Evolutionary conservation across 2,329 filamentous ascomycete species (phyloP), one percentile per base, ranked within the genome.

Genomic region (Colletotrichum australisinense): DNA sequence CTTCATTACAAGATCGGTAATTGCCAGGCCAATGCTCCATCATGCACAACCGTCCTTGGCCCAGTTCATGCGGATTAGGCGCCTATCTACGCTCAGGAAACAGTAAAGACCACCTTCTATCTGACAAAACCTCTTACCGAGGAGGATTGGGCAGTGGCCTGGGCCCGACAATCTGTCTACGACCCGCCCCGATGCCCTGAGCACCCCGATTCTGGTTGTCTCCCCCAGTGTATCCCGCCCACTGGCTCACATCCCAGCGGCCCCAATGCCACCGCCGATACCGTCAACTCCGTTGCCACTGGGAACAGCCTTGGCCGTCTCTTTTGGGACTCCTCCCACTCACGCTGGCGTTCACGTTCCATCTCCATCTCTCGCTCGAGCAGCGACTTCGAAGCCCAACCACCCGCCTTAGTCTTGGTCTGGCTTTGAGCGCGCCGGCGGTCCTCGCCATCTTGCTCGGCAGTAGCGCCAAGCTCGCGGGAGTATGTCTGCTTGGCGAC

Each of bases 311-410:
- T 87, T 87, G 26, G 90, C 88, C 22, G 90, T 89, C 76, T 89
- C 90, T 78, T 90, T 82, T 96, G 94, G 1, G 90, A 86, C 75
- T 93, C 90, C 81, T 97, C 94, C 94, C 94, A 95, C 80, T 95
- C 93, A 69, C 87, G 88, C 83, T 95, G 93, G 16, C 93, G 87
- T 83, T 94, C 90, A 9, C 93, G 87, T 82, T 95, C 93, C 80
- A 93, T 86, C 81, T 95, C 93, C 92, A 95, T 95, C 82, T 95
- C 93, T 32, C 92, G 90, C 83, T 95, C 93, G 1, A 95, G 88
- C 11, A 95, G 86, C 0, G 91, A 93, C 84, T 93, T 93, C 75
- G 88, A 88, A 1, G 91, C 91, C 88, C 88, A 91, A 0, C 89
- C 90, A 32, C 85, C 88, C 1, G 90, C 89, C 80, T 91, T 91